Conservation (phyloP, 306 rosid genomes). For the Trifolium fragiferum region DNA sequence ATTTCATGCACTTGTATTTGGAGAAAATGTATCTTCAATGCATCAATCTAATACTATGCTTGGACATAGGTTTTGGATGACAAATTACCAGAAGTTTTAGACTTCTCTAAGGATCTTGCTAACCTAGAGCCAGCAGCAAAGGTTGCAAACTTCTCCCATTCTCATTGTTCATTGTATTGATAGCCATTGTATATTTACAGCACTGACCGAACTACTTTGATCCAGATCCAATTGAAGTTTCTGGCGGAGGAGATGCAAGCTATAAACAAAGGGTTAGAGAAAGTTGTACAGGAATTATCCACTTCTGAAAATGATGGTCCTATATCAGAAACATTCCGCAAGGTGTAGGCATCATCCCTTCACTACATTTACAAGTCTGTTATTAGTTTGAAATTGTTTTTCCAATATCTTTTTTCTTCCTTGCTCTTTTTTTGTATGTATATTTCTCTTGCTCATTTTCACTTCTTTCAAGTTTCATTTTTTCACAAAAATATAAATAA, state of each 20-base stretch:
- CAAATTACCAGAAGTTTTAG: constrained; percentile 82
- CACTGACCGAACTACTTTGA: constrained; percentile 40
- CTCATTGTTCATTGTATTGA: constrained; percentile 36
- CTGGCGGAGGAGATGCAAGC: constrained; percentile 98
- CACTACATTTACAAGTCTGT: neutral
- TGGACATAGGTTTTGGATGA: constrained; percentile 69
- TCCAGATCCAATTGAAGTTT: constrained; percentile 79
- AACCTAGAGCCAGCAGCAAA: constrained; percentile 85
- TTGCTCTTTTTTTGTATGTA: neutral
- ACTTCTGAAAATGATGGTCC: constrained; percentile 84
- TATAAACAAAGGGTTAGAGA: constrained; percentile 90
- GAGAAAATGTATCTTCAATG: constrained; percentile 34
- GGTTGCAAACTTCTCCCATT: constrained; percentile 70
- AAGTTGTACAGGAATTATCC: constrained; percentile 80
- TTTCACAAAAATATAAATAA: neutral
- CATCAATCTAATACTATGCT: constrained; percentile 34
- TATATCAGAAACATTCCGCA: constrained; percentile 69
- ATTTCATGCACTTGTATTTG: constrained; percentile 29
- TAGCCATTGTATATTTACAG: constrained; percentile 14
- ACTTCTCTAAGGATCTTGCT: constrained; percentile 78
- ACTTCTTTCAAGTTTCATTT: constrained; percentile 15
- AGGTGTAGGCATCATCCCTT: constrained; percentile 53
- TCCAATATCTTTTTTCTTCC: constrained; percentile 1
- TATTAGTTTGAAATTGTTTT: constrained; percentile 8
- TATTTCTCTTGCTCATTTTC: constrained; percentile 16